Conservation (phyloP, 2,329 filamentous ascomycete species). For the Parafenestella ontariensis region DNA sequence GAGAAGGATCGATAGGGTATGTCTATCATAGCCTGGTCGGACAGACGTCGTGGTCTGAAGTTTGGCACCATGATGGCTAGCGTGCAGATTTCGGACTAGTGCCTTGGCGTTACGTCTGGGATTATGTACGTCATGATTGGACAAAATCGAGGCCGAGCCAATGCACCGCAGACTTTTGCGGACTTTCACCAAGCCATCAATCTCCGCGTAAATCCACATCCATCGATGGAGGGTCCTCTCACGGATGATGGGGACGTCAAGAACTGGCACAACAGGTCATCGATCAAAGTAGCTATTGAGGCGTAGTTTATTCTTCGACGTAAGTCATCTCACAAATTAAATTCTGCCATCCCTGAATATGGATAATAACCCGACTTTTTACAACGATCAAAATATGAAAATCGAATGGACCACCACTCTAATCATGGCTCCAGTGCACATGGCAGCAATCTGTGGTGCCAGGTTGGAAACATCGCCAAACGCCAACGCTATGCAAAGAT, state of each 20-base stretch:
- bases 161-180: no score
- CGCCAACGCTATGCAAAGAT: slow-evolving; percentile 33
- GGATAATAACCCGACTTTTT: not conserved
- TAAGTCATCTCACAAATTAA: not conserved
- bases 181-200: no score
- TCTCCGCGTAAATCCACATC: no score
- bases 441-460: not conserved
- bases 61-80: slow-evolving; percentile 24
- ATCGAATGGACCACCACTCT: not conserved
- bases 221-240: no score
- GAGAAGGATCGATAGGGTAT: not conserved
- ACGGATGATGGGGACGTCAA: no score
- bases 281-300: not conserved
- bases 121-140: slow-evolving; percentile 10
- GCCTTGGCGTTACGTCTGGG: slow-evolving; percentile 2
- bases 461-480: slow-evolving; percentile 3
- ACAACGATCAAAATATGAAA: not conserved
- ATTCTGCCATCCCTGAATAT: not conserved
- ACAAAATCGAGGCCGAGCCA: no score
- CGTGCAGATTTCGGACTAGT: slow-evolving; percentile 1
- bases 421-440: not conserved
- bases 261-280: not conserved
- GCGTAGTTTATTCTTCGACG: not conserved
- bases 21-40: slow-evolving; percentile 5
- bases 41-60: slow-evolving; percentile 3